Conservation (phyloP, 1,284 basidiomycete genomes). For the Schizophyllum commune region DNA sequence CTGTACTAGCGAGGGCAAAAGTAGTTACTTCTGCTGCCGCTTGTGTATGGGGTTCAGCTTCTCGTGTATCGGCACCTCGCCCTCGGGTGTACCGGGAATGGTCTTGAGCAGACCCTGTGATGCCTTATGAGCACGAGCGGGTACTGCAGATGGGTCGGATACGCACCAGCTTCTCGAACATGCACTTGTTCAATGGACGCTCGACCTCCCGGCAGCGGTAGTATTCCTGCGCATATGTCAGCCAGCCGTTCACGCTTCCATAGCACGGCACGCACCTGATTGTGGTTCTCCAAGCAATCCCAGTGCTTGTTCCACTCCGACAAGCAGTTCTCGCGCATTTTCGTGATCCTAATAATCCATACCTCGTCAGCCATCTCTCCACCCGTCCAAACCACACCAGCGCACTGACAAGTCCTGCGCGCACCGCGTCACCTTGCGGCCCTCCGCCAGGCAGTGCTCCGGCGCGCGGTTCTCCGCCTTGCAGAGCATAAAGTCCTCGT, state of each 20-base stretch:
- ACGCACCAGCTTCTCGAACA: slow-evolving; percentile 91
- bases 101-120: slow-evolving; percentile 82
- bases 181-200: slow-evolving; percentile 86
- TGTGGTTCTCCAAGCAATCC: slow-evolving; percentile 92
- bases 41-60: slow-evolving; percentile 80
- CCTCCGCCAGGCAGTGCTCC: slow-evolving; percentile 93
- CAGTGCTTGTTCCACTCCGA: slow-evolving; percentile 90
- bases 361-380: not conserved
- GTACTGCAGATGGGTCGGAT: not conserved
- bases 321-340: slow-evolving; percentile 90
- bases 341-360: slow-evolving; percentile 62
- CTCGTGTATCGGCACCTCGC: slow-evolving; percentile 86
- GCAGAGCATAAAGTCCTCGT: slow-evolving; percentile 99
- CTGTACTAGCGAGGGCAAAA: not conserved
- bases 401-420: slow-evolving; percentile 83
- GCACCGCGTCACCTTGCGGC: slow-evolving; percentile 92
- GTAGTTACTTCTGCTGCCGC: slow-evolving; percentile 51
- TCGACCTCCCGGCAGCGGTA: slow-evolving; percentile 89
- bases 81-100: slow-evolving; percentile 87
- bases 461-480: slow-evolving; percentile 89
- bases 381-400: not conserved
- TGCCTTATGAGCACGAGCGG: not conserved
- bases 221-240: slow-evolving; percentile 59
- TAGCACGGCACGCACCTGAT: slow-evolving; percentile 59
- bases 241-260: not conserved